Base-by-base conservation (phyloP, 352 stramenopile species). In the Pythium rhizo-oryzae region DNA sequence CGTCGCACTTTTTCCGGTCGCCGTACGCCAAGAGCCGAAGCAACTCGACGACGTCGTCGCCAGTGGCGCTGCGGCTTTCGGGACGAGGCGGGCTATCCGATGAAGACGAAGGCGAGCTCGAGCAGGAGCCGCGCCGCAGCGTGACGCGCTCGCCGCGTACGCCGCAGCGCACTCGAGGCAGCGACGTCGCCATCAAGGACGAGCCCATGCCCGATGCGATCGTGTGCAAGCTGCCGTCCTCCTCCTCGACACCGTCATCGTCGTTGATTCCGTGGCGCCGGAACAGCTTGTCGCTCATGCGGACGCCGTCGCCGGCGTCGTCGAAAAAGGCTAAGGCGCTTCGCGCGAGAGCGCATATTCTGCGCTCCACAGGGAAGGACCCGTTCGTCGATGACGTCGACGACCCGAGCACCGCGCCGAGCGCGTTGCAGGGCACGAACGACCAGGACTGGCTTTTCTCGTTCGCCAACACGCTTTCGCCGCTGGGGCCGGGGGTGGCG, bases 391-490 rank as follows among this genome's bases (percentile, higher is more conserved):
- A 41, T 12, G 41, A 65, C 28, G 46, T 55, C 28, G 57, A 69
- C 43, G 68, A 71, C 16, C 37, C 57, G 35, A 76, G 80, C 8
- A 83, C 80, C 35, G 74, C 62, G 4, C 50, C 66, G 23, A 67
- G 71, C 7, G 77, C 65, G 47, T 74, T 66, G 16, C 75, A 46
- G 7, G 33, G 47, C 23, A 49, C 41, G 11, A 57, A 76, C 55
- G 84, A 94, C 44, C 80, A 89, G 39, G 87, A 92, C 65, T 89
- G 81, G 39, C 90, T 94, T 60, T 93, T 93, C 60, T 92, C 85
- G 23, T 93, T 94, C 59, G 84, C 77, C 0, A 90, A 90, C 54
- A 84, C 84, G 28, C 76, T 96, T 0, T 92, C 87, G 7, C 84
- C 85, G n/a, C 71, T 93, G 16, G 70, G 59, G 2, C 51, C 57